Percentiles rank a stretch among this genome's conserved stretches.
Evolutionary conservation across 257 asterid species (phyloP).

Genomic region (Craterostigma plantagineum): DNA sequence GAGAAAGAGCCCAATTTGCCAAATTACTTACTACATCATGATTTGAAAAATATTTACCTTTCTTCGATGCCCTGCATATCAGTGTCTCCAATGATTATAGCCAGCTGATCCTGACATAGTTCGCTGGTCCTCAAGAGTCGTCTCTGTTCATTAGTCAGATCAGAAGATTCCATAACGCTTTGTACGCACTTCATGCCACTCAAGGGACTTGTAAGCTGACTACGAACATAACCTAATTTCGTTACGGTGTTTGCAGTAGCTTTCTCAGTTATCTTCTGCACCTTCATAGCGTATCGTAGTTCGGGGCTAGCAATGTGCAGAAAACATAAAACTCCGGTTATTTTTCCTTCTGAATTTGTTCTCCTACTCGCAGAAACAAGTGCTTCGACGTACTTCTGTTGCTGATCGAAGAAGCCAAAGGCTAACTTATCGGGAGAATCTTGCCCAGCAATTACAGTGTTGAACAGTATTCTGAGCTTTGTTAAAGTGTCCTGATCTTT

Average conservation of each 20-base stretch:
- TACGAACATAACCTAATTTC: constrained; percentile 40
- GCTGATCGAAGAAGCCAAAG: constrained; percentile 38
- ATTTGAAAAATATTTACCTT: constrained; percentile 21
- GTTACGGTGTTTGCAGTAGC: constrained; percentile 30
- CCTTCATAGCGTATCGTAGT: constrained; percentile 42
- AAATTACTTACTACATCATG: too few relatives aligned
- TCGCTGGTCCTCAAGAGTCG: constrained; percentile 24
- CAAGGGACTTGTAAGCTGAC: constrained; percentile 37
- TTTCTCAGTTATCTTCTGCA: constrained; percentile 29
- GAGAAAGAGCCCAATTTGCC: too few relatives aligned
- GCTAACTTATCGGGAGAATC: constrained; percentile 24
- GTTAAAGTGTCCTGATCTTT: constrained; percentile 44
- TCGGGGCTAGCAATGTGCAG: constrained; percentile 53
- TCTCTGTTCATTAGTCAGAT: constrained; percentile 30
- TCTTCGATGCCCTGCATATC: constrained; percentile 45
- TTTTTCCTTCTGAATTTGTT: constrained; percentile 27
- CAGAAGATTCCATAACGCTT: constrained; percentile 26
- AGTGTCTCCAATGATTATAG: constrained; percentile 32
- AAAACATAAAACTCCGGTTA: constrained; percentile 50
- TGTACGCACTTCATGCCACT: constrained; percentile 48
- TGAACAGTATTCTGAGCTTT: constrained; percentile 38
- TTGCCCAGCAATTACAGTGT: constrained; percentile 32
- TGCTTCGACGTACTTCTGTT: constrained; percentile 32
- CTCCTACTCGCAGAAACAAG: constrained; percentile 43
- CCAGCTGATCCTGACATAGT: constrained; percentile 33